phyloP scores from a whole-genome alignment of 2,329 filamentous ascomycete genomes.

The Botrytis byssoidea region DNA sequence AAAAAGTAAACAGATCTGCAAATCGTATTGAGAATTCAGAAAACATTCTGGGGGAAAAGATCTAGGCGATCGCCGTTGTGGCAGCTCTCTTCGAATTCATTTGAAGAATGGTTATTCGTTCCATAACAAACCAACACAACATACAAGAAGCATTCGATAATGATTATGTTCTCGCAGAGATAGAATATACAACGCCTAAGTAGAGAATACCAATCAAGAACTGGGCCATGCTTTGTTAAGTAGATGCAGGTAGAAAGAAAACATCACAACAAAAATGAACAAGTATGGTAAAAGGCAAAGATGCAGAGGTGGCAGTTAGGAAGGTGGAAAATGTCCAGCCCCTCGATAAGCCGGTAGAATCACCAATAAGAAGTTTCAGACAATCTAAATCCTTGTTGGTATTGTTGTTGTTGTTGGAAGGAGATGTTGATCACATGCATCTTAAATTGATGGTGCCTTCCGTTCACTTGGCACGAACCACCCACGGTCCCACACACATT shows the following conservation, averaged over 20 bases:
- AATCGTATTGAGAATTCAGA: neutral
- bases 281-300: neutral
- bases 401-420: neutral
- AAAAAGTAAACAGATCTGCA: neutral
- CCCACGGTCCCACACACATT: neutral
- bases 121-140: too few species aligned
- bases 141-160: neutral
- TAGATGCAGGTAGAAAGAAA: neutral
- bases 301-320: constrained; percentile 1
- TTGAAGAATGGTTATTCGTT: neutral
- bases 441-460: neutral
- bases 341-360: neutral
- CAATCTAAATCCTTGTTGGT: constrained; percentile 11
- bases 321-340: neutral
- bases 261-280: neutral
- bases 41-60: neutral
- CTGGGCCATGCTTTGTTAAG: neutral
- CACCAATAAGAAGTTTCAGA: neutral
- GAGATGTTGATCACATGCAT: neutral
- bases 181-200: neutral
- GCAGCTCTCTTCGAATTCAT: neutral
- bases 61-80: neutral
- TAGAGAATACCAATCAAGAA: neutral
- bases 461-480: neutral
- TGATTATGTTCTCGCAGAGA: neutral